A percentile compares a stretch with the other conserved stretches of the same genome.
Evolutionary conservation across 1,284 basidiomycete genomes (phyloP).

Genomic region (Apiotrichum gamsii): DNA sequence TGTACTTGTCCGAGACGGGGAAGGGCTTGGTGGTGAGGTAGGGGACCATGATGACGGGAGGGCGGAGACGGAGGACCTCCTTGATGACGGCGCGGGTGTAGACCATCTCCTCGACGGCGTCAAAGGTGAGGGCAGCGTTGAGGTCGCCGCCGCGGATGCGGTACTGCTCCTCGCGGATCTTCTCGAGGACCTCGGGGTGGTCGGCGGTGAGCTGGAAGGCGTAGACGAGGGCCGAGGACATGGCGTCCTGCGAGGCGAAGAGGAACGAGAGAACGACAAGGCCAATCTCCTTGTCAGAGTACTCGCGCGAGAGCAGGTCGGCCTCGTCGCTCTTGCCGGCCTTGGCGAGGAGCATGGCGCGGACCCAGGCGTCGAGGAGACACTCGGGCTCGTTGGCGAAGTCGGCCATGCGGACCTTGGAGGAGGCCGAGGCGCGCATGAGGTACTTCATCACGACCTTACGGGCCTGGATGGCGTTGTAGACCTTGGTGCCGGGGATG

Average conservation of each 20-base stretch:
- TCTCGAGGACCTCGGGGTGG: constrained; percentile 78
- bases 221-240: constrained; percentile 83
- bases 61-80: constrained; percentile 83
- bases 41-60: constrained; percentile 94
- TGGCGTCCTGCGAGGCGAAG: constrained; percentile 96
- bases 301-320: constrained; percentile 59
- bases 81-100: constrained; percentile 89
- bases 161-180: constrained; percentile 87
- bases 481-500: constrained; percentile 94
- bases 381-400: constrained; percentile 73
- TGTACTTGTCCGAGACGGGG: constrained; percentile 85
- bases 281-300: constrained; percentile 90
- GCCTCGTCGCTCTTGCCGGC: constrained; percentile 56
- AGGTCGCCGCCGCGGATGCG: constrained; percentile 72
- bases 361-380: constrained; percentile 89
- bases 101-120: constrained; percentile 85
- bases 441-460: constrained; percentile 83
- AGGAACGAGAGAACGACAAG: constrained; percentile 95
- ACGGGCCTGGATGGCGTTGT: constrained; percentile 86
- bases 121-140: constrained; percentile 75
- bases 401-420: constrained; percentile 76
- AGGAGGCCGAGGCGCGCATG: constrained; percentile 67
- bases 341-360: constrained; percentile 58
- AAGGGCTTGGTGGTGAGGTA: constrained; percentile 84
- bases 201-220: constrained; percentile 95